Percentiles rank a stretch among this genome's conserved stretches.
Conservation (phyloP, 257 asterid genomes). For the Nicotiana undulata region DNA sequence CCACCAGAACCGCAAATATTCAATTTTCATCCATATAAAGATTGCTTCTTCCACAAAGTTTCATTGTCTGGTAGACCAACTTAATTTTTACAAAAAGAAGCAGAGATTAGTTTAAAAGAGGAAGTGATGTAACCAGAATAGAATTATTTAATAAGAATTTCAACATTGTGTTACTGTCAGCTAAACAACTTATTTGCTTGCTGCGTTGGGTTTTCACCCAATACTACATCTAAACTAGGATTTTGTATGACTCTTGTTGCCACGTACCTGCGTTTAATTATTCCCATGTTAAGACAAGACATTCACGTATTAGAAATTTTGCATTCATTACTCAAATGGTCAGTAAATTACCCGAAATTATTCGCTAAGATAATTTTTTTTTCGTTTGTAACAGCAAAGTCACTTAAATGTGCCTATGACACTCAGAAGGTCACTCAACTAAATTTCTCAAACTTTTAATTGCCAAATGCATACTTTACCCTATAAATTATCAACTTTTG, state of each 20-base stretch:
- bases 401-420: too few species aligned
- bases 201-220: conserved; percentile 49
- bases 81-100: neutral
- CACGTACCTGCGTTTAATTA: conserved; percentile 9
- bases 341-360: too few species aligned
- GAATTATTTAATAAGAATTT: neutral
- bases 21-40: conserved; percentile 1
- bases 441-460: too few species aligned
- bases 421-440: too few species aligned
- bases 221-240: conserved; percentile 21
- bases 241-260: conserved; percentile 2
- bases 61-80: conserved; percentile 44
- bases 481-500: too few species aligned
- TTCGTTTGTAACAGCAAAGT: too few species aligned
- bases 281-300: conserved; percentile 9
- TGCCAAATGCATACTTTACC: too few species aligned
- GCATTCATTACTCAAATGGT: too few species aligned
- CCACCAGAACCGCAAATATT: neutral
- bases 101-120: conserved; percentile 28
- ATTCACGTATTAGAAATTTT: too few species aligned
- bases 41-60: conserved; percentile 36
- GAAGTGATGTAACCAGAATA: conserved; percentile 25
- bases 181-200: conserved; percentile 61
- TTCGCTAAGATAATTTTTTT: too few species aligned
- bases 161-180: conserved; percentile 27